phyloP scores from a whole-genome alignment of 495 filamentous ascomycete genomes.

The Penicillium crystallinum region DNA sequence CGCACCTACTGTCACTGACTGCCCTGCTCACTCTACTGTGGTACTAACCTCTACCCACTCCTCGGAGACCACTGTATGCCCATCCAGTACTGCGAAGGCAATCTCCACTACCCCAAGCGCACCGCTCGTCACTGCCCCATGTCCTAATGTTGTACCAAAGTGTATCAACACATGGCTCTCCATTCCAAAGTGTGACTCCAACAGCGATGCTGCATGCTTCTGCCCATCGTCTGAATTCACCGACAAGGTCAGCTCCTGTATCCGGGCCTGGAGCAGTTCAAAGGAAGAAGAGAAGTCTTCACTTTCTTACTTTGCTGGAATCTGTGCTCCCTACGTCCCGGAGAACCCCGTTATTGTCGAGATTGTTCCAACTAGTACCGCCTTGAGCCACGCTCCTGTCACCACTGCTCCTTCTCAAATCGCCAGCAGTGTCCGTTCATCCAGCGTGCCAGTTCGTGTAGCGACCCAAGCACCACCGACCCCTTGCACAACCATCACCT shows the following conservation, averaged over 20 bases:
- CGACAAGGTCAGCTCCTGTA: slow-evolving; percentile 71
- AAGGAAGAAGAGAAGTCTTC: slow-evolving; percentile 59
- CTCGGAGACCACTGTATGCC: slow-evolving; percentile 53
- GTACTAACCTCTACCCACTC: slow-evolving; percentile 48
- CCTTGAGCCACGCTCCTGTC: slow-evolving; percentile 19
- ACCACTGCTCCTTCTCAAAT: slow-evolving; percentile 22
- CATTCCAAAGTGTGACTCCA: slow-evolving; percentile 71
- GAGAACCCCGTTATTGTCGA: slow-evolving; percentile 80
- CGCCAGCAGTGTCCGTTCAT: slow-evolving; percentile 4
- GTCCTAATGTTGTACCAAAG: slow-evolving; percentile 72
- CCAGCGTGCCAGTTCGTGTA: background rate
- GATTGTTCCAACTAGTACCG: slow-evolving; percentile 51
- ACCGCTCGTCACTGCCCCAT: slow-evolving; percentile 23
- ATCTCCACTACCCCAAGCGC: background rate
- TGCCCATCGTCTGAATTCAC: slow-evolving; percentile 75
- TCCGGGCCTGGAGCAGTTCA: slow-evolving; percentile 67
- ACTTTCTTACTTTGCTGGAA: slow-evolving; percentile 79
- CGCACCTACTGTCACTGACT: slow-evolving; percentile 51
- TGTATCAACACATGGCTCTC: slow-evolving; percentile 91
- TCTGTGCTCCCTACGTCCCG: slow-evolving; percentile 71
- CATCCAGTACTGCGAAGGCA: background rate
- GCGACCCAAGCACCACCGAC: slow-evolving; percentile 9
- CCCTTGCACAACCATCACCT: slow-evolving; percentile 58
- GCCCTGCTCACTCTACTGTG: slow-evolving; percentile 46
- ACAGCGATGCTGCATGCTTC: slow-evolving; percentile 80